phyloP scores from a whole-genome alignment of 2,329 filamentous ascomycete species.

The Colletotrichum shisoi region DNA sequence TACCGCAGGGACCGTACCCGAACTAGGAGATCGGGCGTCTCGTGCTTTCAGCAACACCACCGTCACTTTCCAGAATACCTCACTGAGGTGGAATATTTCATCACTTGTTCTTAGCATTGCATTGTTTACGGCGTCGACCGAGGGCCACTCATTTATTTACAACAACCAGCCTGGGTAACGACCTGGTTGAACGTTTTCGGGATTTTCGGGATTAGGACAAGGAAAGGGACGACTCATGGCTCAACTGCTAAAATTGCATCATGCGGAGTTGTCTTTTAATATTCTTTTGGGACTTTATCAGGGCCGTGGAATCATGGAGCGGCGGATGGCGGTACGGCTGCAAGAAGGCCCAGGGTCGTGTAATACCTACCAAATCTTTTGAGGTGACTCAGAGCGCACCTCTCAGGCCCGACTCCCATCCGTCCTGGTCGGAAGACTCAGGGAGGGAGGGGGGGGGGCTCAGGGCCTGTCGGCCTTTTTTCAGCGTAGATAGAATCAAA shows the following conservation, averaged over 20 bases:
- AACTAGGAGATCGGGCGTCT: slow-evolving; percentile 46
- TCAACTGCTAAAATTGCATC: slow-evolving; percentile 34
- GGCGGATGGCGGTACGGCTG: not conserved
- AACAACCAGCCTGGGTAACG: slow-evolving; percentile 12
- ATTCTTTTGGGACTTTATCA: slow-evolving; percentile 1
- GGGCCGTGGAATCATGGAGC: not conserved
- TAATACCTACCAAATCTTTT: slow-evolving; percentile 14
- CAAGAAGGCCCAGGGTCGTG: slow-evolving; percentile 10
- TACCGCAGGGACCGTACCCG: slow-evolving; percentile 48
- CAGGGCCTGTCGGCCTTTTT: not conserved
- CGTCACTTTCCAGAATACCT: slow-evolving; percentile 1
- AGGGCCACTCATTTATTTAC: slow-evolving; percentile 32
- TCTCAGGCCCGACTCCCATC: not conserved
- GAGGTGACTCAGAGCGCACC: not conserved
- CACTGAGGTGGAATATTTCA: slow-evolving; percentile 2
- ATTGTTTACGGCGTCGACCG: slow-evolving; percentile 39
- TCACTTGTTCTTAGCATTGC: slow-evolving; percentile 36
- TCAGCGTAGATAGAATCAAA: slow-evolving; percentile 32
- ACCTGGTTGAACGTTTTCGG: slow-evolving; percentile 23
- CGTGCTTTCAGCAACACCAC: not conserved
- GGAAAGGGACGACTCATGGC: slow-evolving; percentile 27
- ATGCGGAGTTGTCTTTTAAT: slow-evolving; percentile 31
- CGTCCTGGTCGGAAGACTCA: too few relatives aligned
- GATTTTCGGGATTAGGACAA: slow-evolving; percentile 13
- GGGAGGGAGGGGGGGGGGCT: too few relatives aligned